phyloP scores from a whole-genome alignment of 768 basidiomycete species.

The Tulasnella sp. region DNA sequence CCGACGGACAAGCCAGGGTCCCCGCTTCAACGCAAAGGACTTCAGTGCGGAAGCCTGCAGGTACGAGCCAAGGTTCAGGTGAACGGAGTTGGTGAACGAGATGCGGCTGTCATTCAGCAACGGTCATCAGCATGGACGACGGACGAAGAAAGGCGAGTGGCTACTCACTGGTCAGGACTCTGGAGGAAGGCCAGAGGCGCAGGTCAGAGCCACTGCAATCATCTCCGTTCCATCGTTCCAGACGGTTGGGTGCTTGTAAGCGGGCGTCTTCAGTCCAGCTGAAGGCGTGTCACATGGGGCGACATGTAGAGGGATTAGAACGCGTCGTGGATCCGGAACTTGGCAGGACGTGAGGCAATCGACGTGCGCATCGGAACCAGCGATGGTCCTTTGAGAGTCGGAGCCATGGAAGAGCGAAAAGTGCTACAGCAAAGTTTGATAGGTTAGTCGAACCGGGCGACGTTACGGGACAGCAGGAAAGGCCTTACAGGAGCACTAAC shows the following conservation, averaged over 20 bases:
- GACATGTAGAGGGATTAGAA: neutral
- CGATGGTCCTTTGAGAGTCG: neutral
- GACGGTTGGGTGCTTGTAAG: neutral
- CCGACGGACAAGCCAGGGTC: neutral
- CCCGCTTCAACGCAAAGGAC: neutral
- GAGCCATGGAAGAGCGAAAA: neutral
- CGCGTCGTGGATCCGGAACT: neutral
- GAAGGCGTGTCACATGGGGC: neutral
- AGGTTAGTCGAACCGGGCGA: neutral
- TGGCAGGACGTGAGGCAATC: neutral
- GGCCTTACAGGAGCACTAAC: slow-evolving; percentile 1
- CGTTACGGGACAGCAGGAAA: neutral
- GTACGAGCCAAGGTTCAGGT: neutral
- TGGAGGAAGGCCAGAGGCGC: neutral
- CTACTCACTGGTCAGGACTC: neutral
- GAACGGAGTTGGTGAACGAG: neutral
- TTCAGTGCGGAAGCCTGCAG: neutral
- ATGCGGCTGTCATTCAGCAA: neutral
- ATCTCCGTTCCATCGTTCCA: neutral
- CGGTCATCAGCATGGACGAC: neutral
- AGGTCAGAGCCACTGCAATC: neutral
- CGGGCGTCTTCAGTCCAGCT: neutral
- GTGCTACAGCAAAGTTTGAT: neutral
- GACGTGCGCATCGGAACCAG: neutral
- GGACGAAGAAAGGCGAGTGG: neutral